Conservation (phyloP, 139 green algal species). For the Coccomyxa sp. region DNA sequence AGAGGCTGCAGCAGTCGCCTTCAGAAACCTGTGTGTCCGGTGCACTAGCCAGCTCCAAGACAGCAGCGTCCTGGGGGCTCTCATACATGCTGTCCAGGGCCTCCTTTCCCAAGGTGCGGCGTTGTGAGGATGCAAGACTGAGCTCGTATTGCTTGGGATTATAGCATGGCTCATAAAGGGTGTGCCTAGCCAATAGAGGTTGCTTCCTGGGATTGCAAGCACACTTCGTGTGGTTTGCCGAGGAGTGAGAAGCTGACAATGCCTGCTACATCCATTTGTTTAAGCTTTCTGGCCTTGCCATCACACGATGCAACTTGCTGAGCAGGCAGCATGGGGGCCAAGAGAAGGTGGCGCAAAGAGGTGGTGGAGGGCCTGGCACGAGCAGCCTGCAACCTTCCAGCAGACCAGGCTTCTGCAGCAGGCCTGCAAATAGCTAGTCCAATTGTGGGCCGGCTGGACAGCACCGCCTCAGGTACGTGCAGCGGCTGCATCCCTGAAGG, state of each 20-base stretch:
- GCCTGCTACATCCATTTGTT: not conserved
- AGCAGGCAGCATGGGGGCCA: not conserved
- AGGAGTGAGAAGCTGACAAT: not conserved
- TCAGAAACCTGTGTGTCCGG: conserved; percentile 14
- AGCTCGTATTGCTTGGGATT: too few species aligned
- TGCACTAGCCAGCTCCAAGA: conserved; percentile 3
- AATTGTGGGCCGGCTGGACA: not conserved
- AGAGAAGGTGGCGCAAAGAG: not conserved
- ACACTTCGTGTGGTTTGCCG: not conserved
- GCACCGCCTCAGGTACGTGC: not conserved
- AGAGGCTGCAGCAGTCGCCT: conserved; percentile 9
- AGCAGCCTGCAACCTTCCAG: not conserved
- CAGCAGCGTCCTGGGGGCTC: not conserved
- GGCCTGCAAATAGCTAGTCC: not conserved
- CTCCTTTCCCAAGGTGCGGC: too few species aligned
- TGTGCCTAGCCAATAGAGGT: not conserved
- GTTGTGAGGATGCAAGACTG: too few species aligned
- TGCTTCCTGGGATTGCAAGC: not conserved
- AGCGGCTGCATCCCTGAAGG: not conserved
- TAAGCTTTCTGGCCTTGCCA: not conserved
- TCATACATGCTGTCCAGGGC: not conserved
- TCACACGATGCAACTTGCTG: not conserved
- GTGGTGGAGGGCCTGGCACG: conserved; percentile 15
- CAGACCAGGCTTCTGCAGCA: conserved; percentile 6
- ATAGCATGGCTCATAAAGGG: not conserved